Evolutionary conservation across 2,329 filamentous ascomycete species (phyloP).

Genomic region (Exutisphaerella laricina): DNA sequence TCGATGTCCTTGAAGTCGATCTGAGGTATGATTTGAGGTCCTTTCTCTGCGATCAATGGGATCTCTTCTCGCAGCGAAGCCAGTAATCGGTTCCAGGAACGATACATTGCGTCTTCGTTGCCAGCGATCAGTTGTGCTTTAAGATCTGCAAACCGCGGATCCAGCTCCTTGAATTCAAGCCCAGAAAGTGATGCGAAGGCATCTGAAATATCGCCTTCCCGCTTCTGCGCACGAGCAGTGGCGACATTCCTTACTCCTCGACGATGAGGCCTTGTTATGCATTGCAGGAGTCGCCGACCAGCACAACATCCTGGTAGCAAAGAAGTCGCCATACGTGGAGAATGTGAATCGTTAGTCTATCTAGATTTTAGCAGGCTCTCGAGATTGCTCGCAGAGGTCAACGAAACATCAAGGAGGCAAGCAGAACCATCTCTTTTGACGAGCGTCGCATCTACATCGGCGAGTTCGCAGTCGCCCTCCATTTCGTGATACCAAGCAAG

Average conservation of each 20-base stretch:
- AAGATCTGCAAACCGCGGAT: constrained; percentile 42
- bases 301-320: too few relatives aligned
- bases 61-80: constrained; percentile 41
- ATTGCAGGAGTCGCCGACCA: too few relatives aligned
- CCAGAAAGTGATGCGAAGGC: constrained; percentile 47
- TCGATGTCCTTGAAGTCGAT: constrained; percentile 45
- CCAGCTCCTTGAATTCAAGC: constrained; percentile 41
- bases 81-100: constrained; percentile 43
- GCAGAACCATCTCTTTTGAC: too few relatives aligned
- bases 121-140: constrained; percentile 43
- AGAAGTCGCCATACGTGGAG: too few relatives aligned
- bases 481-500: too few relatives aligned
- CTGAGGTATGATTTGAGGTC: constrained; percentile 41
- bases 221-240: constrained; percentile 34
- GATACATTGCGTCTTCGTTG: constrained; percentile 43
- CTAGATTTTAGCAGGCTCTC: too few relatives aligned
- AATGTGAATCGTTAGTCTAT: too few relatives aligned
- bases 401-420: too few relatives aligned
- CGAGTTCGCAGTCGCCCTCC: too few relatives aligned
- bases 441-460: too few relatives aligned
- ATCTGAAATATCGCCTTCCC: constrained; percentile 47
- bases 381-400: too few relatives aligned
- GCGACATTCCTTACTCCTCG: constrained; percentile 22
- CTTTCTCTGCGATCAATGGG: constrained; percentile 39
- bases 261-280: too few relatives aligned